These are phyloP conservation scores for Capsella rubella DNA, from an alignment of 441 rosid species.

Conservation along the genomic window DNA sequence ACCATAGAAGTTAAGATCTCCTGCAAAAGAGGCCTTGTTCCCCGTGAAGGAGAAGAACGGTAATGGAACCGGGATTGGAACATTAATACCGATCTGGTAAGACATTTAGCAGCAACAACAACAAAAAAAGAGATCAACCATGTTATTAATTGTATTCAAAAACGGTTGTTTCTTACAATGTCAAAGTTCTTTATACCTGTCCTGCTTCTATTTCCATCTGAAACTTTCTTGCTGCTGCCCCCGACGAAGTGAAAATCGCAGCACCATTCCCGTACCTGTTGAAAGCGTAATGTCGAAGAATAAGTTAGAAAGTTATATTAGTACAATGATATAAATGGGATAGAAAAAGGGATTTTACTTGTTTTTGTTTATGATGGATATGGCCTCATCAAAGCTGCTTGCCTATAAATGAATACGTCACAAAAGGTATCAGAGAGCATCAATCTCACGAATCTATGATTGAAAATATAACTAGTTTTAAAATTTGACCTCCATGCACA, in stretches of 20 bases:
- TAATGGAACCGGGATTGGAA: constrained; percentile 92
- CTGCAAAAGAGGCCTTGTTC: constrained; percentile 89
- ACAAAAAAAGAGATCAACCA: not conserved
- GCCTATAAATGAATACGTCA: constrained; percentile 57
- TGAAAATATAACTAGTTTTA: not conserved
- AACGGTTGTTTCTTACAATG: not conserved
- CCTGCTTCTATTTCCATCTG: constrained; percentile 92
- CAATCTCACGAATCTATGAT: not conserved
- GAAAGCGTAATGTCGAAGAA: not conserved
- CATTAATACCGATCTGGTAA: constrained; percentile 84
- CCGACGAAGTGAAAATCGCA: constrained; percentile 83
- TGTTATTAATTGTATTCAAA: too few relatives aligned
- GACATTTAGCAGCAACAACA: constrained; percentile 6
- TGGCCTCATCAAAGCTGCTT: constrained; percentile 83
- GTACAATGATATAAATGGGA: constrained; percentile 17
- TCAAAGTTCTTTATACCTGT: constrained; percentile 54
- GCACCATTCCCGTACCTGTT: constrained; percentile 93
- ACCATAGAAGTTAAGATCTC: constrained; percentile 94
- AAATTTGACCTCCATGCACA: constrained; percentile 78
- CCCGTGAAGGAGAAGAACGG: constrained; percentile 94
- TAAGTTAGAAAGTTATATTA: not conserved
- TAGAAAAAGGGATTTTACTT: constrained; percentile 50
- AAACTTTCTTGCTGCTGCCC: constrained; percentile 87
- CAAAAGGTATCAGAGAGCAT: not conserved
- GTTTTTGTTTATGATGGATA: constrained; percentile 74